Percentiles rank a stretch among this genome's conserved stretches.
Evolutionary conservation across 768 basidiomycete genomes (phyloP).

Genomic region (Termitomyces sp.): DNA sequence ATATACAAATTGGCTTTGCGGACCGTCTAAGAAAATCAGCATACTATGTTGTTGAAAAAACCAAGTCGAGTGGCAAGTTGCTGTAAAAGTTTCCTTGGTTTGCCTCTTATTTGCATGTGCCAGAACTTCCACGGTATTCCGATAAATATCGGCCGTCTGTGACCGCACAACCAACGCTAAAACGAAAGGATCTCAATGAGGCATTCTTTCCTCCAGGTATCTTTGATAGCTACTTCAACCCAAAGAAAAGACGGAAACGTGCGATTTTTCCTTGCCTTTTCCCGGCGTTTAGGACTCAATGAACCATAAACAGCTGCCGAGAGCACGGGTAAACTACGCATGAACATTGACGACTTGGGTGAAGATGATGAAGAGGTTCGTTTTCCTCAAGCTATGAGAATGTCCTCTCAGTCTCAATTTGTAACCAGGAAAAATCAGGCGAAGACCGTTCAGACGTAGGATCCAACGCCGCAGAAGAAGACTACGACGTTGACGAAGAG

Average conservation of each 20-base stretch:
- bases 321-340: conserved; percentile 33
- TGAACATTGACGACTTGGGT: conserved; percentile 66
- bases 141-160: conserved; percentile 75
- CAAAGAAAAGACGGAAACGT: conserved; percentile 62
- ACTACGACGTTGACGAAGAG: conserved; percentile 88
- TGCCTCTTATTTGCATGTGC: not conserved
- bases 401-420: not conserved
- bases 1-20: conserved; percentile 65
- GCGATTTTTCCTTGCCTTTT: conserved; percentile 2
- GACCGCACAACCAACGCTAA: conserved; percentile 60
- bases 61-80: conserved; percentile 54
- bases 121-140: conserved; percentile 78
- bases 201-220: conserved; percentile 78
- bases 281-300: not conserved
- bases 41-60: conserved; percentile 73
- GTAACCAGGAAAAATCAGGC: conserved; percentile 60
- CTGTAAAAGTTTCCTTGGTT: conserved; percentile 16
- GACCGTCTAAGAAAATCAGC: conserved; percentile 63
- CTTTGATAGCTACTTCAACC: conserved; percentile 79
- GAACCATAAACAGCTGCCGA: conserved; percentile 10
- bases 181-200: conserved; percentile 65
- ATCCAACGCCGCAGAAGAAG: conserved; percentile 62
- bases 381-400: not conserved
- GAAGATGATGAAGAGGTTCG: conserved; percentile 63
- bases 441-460: conserved; percentile 68